A percentile compares a stretch with the other conserved stretches of the same genome.
These are phyloP conservation scores for Komagataella populi DNA, from an alignment of 805 yeast genomes.

Conservation along the genomic window DNA sequence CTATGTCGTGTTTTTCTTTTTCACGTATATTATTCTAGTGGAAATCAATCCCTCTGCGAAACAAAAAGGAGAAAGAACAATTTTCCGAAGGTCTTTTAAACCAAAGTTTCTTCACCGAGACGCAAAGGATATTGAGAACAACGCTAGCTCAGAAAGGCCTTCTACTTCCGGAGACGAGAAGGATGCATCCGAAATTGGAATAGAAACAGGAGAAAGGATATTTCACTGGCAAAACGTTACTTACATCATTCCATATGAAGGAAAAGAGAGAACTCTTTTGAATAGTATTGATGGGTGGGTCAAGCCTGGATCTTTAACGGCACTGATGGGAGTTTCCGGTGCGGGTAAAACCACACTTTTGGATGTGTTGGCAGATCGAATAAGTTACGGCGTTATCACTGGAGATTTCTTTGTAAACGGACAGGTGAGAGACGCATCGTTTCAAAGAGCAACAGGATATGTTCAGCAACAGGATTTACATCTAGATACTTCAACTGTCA, in stretches of 20 bases:
- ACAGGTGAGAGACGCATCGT: conserved; percentile 44
- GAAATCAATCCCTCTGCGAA: conserved; percentile 39
- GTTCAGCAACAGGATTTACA: conserved; percentile 77
- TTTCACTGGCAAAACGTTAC: conserved; percentile 59
- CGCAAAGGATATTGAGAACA: conserved; percentile 1
- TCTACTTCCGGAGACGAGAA: conserved; percentile 6
- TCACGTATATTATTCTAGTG: conserved; percentile 29
- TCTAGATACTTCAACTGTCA: conserved; percentile 52
- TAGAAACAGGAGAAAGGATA: conserved; percentile 23
- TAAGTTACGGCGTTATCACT: conserved; percentile 55
- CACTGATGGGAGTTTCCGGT: conserved; percentile 79
- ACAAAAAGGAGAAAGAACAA: conserved; percentile 45
- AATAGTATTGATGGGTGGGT: conserved; percentile 56
- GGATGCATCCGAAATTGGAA: conserved; percentile 2
- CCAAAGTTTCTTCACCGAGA: not conserved
- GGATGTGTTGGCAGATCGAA: conserved; percentile 60
- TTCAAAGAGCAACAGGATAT: conserved; percentile 69
- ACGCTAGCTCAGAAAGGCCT: conserved; percentile 1
- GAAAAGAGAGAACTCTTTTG: conserved; percentile 26
- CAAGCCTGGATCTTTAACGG: conserved; percentile 71
- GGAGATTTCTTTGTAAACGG: conserved; percentile 69
- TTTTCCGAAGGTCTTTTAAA: conserved; percentile 25
- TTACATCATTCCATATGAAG: conserved; percentile 44
- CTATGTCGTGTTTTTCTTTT: conserved; percentile 31
- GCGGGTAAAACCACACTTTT: conserved; percentile 76